Percentiles rank a stretch among this genome's conserved stretches.
Conservation (phyloP, 1,284 basidiomycete genomes). For the Sporisorium graminicola region DNA sequence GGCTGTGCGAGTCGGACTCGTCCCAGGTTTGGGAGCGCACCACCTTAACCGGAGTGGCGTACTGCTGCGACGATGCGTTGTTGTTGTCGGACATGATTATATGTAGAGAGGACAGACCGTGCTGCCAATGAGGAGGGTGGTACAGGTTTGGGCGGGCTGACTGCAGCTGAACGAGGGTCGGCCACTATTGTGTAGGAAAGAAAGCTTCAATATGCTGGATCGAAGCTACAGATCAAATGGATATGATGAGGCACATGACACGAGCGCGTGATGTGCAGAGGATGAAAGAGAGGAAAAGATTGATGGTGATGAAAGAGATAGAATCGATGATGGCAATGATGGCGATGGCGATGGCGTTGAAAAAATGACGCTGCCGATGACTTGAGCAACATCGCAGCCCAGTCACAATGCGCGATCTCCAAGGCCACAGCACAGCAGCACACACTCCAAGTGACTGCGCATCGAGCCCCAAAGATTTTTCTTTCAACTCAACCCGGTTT, state of each 20-base stretch:
- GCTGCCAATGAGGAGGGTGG: background rate
- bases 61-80: constrained; percentile 30
- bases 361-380: constrained; percentile 1
- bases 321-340: background rate
- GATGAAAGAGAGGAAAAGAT: background rate
- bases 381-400: background rate
- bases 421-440: background rate
- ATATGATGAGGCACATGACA: constrained; percentile 11
- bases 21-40: constrained; percentile 35
- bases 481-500: constrained; percentile 1
- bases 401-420: background rate
- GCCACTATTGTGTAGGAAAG: background rate
- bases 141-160: background rate
- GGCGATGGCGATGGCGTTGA: too few relatives aligned
- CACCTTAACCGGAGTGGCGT: constrained; percentile 35
- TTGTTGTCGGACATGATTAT: constrained; percentile 22
- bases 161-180: background rate
- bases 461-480: background rate
- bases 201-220: background rate
- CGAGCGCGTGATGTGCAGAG: background rate
- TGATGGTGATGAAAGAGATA: constrained; percentile 1
- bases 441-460: background rate
- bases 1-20: constrained; percentile 28
- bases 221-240: constrained; percentile 14
- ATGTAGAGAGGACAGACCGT: background rate